Conservation (phyloP, 257 asterid genomes). For the Nicotiana obtusifolia region DNA sequence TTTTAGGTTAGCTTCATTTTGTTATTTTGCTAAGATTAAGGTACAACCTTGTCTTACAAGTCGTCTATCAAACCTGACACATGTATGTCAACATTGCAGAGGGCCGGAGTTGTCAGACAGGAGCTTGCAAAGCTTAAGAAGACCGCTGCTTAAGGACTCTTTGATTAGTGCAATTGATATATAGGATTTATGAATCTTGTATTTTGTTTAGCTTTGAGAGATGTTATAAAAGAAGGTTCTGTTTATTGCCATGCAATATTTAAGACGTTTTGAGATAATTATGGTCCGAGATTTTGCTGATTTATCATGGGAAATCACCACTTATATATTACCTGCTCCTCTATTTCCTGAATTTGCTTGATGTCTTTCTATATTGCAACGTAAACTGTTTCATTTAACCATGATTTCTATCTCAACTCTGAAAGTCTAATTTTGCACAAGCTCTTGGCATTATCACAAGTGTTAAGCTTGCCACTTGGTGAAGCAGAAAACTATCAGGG, state of each 20-base stretch:
- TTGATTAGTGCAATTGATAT: not conserved
- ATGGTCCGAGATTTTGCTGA: not conserved
- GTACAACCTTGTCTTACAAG: not conserved
- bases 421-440: not conserved
- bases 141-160: not conserved
- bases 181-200: slow-evolving; percentile 6
- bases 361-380: not conserved
- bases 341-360: not conserved
- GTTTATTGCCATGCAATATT: not conserved
- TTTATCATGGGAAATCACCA: not conserved
- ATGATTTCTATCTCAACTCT: not conserved
- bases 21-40: too few species aligned
- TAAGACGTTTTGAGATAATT: not conserved
- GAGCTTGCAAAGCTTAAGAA: slow-evolving; percentile 82
- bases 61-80: not conserved
- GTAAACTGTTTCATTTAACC: not conserved
- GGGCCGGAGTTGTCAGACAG: slow-evolving; percentile 75
- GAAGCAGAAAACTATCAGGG: not conserved
- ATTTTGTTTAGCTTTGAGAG: not conserved
- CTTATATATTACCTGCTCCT: not conserved
- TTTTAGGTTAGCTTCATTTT: too few species aligned
- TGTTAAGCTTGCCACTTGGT: not conserved
- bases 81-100: slow-evolving; percentile 41
- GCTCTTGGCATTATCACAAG: not conserved
- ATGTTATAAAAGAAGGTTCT: not conserved